Evolutionary conservation across 1,284 basidiomycete species (phyloP), one percentile per base, ranked within the genome.

Genomic region (Ceratobasidium sp.): DNA sequence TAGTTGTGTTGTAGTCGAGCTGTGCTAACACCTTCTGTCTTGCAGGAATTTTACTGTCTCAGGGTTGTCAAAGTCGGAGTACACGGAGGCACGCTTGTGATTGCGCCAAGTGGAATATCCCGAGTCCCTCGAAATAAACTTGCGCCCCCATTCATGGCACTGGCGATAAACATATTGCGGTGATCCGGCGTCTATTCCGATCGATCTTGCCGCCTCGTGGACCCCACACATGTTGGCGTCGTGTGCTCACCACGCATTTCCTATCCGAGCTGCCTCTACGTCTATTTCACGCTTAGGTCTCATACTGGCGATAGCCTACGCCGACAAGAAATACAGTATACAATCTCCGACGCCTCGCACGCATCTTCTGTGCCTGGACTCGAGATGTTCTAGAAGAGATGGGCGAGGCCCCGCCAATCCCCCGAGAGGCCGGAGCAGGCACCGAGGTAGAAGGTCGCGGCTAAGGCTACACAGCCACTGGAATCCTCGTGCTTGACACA

Each of bases 291-390:
- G 26, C 39, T 33, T 28, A 33, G 55, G 9, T 49, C 18, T 49
- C 46, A 6, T 26, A 33, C 58, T 7, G 4, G n/a, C 12, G 23
- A 13, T 61, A 28, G 39, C 58, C 13, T 28, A 26, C 28, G 1
- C n/a, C 78, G 53, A 20, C 82, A 94, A 96, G 96, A 40, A 99
- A 99, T 85, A 90, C 89, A 33, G 10, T 99, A 99, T 85, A 91
- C 90, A 76, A 95, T 99, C 83, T 90, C 94, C 83, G 99, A 99
- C 85, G 92, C 97, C 28, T 91, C 90, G 26, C 89, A 93, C 70
- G 94, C 93, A 15, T 91, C 99, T 9, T 97, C 87, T 99, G 99
- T 86, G 93, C 96, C 0, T 97, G 99, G 86, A 94, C 95, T 0
- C 91, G 33, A 33, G 94, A 95, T 85, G 86, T 94, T 73, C 85